Percentiles rank a stretch among this genome's conserved stretches.
Evolutionary conservation across 1,284 basidiomycete species (phyloP).

Genomic region (Heterobasidion parviporum): DNA sequence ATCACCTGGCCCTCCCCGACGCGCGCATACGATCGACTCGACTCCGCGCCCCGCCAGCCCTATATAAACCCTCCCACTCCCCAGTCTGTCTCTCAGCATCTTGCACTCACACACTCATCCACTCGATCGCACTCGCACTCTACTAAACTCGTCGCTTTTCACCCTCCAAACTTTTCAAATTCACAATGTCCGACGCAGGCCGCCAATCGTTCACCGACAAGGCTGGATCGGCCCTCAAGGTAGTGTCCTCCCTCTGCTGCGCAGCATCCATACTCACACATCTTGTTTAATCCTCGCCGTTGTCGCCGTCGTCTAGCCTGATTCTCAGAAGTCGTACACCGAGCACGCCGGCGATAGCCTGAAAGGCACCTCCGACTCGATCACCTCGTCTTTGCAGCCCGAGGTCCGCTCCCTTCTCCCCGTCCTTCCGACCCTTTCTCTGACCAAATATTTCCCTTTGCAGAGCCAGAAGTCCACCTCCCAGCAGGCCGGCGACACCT

Average conservation of each 20-base stretch:
- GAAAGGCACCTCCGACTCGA: conserved; percentile 25
- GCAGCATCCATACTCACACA: background rate
- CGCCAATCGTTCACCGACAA: conserved; percentile 37
- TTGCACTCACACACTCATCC: background rate
- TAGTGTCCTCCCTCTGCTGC: conserved; percentile 3
- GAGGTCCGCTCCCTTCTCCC: conserved; percentile 13
- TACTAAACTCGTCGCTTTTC: background rate
- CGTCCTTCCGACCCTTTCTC: background rate
- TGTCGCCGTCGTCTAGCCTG: conserved; percentile 11
- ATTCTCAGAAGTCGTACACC: conserved; percentile 23
- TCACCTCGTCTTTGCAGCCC: conserved; percentile 27
- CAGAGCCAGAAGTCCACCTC: conserved; percentile 38
- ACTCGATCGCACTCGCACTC: background rate
- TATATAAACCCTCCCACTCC: background rate
- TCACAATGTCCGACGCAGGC: conserved; percentile 29
- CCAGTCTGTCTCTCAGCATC: background rate
- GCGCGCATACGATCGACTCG: background rate
- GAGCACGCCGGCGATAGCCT: conserved; percentile 27
- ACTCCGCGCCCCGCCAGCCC: background rate
- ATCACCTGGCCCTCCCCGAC: too few relatives aligned
- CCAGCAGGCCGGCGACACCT: conserved; percentile 35
- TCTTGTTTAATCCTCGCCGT: background rate
- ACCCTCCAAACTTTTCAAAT: background rate
- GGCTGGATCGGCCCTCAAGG: conserved; percentile 26
- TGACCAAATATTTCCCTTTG: background rate